Base-by-base conservation (phyloP, 805 yeast species). In the Pichia kluyveri region DNA sequence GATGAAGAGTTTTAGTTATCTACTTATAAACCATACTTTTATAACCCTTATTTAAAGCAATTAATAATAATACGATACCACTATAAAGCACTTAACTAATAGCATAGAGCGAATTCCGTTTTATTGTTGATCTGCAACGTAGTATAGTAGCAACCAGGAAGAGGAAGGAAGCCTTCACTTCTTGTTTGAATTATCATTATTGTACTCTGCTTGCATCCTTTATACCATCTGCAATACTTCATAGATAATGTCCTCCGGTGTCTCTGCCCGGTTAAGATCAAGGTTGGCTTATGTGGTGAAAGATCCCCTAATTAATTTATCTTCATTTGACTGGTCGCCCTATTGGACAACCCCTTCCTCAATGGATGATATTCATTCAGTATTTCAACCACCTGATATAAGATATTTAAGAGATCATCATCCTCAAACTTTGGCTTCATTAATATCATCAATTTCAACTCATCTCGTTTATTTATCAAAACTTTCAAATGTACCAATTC, bases 361-460 rank as follows among this genome's bases (percentile, higher is more conserved):
- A 8, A 73, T 80, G 17, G 68, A 69, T 42, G 91, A 84, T 44
- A 66, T 86, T 14, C 81, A 74, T 61, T 73, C 76, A 7, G 58
- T 81, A 3, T 61, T 88, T 12, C 70, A 85, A 0, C 69, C 75
- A 1, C 55, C 63, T 18, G 95, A 87, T 51, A 67, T 87, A 28
- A 71, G 80, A 45, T 66, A 70, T 34, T 72, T 87, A 5, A 68
- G 87, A 46, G 80, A 78, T 50, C 67, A 72, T 28, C 83, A 84
- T 60, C 67, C 67, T 2, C 64, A 69, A 40, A 84, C 83, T 57
- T 80, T 86, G 56, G 65, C 78, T 27, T 68, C 70, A 40, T 67
- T 87, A 41, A 51, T 87, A 2, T 56, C 73, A 43, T 65, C 69
- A 4, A 53, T 72, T 0, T 53, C 73, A 3, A 56, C 61, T 30